These are phyloP conservation scores for Gnetum montanum DNA, from an alignment of 75 land plant species.

Conservation along the genomic window DNA sequence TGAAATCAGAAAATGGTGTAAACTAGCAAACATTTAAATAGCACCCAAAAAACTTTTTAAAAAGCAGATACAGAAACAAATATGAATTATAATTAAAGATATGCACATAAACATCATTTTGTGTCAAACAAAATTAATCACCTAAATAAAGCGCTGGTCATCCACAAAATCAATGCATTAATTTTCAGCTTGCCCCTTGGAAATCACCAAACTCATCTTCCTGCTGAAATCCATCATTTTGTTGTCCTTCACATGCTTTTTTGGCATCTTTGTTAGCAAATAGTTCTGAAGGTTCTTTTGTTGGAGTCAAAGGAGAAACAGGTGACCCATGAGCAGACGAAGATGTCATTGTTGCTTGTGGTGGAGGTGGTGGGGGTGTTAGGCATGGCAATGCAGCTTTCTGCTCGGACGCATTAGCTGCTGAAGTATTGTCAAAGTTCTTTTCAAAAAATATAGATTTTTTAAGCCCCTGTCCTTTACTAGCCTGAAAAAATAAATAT, in stretches of 20 bases:
- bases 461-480: conserved; percentile 25
- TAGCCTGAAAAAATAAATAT: conserved; percentile 11
- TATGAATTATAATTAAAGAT: too few relatives aligned
- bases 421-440: conserved; percentile 22
- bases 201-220: conserved; percentile 98
- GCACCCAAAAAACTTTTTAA: too few relatives aligned
- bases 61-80: too few relatives aligned
- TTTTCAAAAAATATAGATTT: conserved; percentile 36
- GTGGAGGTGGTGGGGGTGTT: conserved; percentile 58
- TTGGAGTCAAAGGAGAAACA: conserved; percentile 10
- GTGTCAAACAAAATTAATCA: too few relatives aligned
- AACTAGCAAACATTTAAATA: too few relatives aligned
- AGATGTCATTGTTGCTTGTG: conserved; percentile 27
- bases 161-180: too few relatives aligned
- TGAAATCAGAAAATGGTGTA: too few relatives aligned
- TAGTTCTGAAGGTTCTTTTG: conserved; percentile 6
- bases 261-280: conserved; percentile 6
- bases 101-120: too few relatives aligned
- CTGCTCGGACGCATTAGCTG: conserved; percentile 23
- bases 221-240: conserved; percentile 11
- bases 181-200: conserved; percentile 52
- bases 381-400: conserved; percentile 25
- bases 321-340: conserved; percentile 14
- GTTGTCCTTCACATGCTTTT: background rate
- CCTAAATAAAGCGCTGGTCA: too few relatives aligned